These are phyloP conservation scores for Fusarium abutilonis DNA, from an alignment of 2,329 filamentous ascomycete genomes.

Conservation along the genomic window DNA sequence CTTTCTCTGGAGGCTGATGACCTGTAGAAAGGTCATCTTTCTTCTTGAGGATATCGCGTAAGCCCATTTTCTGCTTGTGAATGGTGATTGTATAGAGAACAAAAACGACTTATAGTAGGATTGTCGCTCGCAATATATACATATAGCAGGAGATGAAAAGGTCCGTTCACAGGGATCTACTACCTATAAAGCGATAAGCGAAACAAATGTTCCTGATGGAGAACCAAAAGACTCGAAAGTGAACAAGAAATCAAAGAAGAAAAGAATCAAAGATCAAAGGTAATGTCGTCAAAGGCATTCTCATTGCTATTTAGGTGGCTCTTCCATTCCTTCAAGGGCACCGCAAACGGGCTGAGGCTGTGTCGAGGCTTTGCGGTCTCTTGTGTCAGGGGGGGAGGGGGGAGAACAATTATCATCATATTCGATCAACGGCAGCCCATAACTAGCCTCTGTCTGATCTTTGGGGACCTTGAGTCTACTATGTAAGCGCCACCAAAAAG, in stretches of 20 bases:
- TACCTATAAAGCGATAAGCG: conserved; percentile 14
- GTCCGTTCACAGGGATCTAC: conserved; percentile 28
- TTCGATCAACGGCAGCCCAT: neutral
- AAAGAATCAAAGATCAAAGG: neutral
- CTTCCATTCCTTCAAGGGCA: conserved; percentile 21
- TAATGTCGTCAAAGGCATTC: neutral
- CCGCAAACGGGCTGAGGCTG: conserved; percentile 42
- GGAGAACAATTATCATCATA: neutral
- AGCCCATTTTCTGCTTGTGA: conserved; percentile 53
- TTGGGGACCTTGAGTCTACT: neutral
- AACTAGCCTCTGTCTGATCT: conserved; percentile 18
- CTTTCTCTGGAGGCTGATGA: conserved; percentile 50
- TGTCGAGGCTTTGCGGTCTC: conserved; percentile 39
- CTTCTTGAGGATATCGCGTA: conserved; percentile 65
- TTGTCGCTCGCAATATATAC: conserved; percentile 3
- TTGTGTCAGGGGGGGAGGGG: conserved; percentile 3
- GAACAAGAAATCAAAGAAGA: neutral
- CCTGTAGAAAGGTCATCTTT: conserved; percentile 58
- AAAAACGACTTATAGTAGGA: neutral
- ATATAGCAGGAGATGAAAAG: conserved; percentile 15
- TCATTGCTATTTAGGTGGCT: neutral
- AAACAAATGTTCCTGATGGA: conserved; percentile 11
- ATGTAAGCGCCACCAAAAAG: conserved; percentile 16
- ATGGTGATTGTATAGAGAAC: neutral
- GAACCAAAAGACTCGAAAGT: conserved; percentile 1